Percentiles rank a stretch among this genome's conserved stretches.
These are phyloP conservation scores for Yamadazyma akitaensis DNA, from an alignment of 805 yeast genomes.

Conservation along the genomic window DNA sequence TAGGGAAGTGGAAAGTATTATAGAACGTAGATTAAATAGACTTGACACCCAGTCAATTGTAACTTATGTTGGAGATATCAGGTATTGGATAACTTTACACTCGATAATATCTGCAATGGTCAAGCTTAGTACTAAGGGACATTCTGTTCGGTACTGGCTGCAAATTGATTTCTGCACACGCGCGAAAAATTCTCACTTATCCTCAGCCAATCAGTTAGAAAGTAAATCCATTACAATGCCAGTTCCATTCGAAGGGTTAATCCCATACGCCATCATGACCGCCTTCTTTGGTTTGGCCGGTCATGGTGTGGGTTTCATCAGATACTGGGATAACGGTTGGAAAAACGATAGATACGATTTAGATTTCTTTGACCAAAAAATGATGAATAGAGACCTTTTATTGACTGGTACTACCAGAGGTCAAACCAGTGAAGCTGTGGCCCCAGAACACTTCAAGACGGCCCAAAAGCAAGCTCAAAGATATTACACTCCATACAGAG, in stretches of 20 bases:
- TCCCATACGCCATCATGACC: constrained; percentile 45
- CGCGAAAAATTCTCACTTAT: constrained; percentile 3
- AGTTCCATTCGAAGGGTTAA: constrained; percentile 46
- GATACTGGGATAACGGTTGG: constrained; percentile 51
- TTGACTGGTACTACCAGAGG: constrained; percentile 74
- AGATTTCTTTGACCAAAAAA: constrained; percentile 42
- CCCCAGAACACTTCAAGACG: constrained; percentile 78
- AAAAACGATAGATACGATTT: constrained; percentile 43
- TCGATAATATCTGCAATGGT: no score
- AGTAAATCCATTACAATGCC: constrained; percentile 28
- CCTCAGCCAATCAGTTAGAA: constrained; percentile 13
- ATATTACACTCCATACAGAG: constrained; percentile 47
- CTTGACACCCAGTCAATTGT: no score
- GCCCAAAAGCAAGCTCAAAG: constrained; percentile 27
- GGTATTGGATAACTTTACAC: no score
- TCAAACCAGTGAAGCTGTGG: constrained; percentile 61
- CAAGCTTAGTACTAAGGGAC: no score
- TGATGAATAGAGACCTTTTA: constrained; percentile 72
- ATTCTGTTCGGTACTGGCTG: neutral
- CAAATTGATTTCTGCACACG: neutral
- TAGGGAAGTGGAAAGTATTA: neutral
- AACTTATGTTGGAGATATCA: no score
- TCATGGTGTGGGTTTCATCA: constrained; percentile 41
- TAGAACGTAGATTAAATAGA: no score
- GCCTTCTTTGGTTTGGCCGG: constrained; percentile 46